Conservation (phyloP, 192 early-diverging fungal genomes). For the Coemansia sp. region DNA sequence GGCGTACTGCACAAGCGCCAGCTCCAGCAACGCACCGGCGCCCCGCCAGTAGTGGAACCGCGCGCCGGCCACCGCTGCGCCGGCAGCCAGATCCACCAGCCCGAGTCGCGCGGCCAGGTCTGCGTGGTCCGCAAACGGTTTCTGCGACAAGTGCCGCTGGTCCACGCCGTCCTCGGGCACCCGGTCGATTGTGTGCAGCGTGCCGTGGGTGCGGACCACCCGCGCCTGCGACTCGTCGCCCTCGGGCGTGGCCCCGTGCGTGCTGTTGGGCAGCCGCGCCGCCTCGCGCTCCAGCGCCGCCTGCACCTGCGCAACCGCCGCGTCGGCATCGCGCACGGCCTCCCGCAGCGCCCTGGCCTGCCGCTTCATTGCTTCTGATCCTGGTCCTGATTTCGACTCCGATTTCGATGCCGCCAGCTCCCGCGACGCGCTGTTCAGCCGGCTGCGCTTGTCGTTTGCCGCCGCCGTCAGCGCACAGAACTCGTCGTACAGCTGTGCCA, state of each 20-base stretch:
- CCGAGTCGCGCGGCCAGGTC: conserved; percentile 65
- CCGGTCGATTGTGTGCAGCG: conserved; percentile 25
- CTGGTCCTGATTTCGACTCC: neutral
- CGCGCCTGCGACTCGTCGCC: conserved; percentile 72
- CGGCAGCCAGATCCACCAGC: conserved; percentile 80
- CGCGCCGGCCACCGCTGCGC: conserved; percentile 75
- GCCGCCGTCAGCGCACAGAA: conserved; percentile 28
- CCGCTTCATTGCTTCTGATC: neutral
- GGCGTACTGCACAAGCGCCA: conserved; percentile 85
- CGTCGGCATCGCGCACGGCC: conserved; percentile 32
- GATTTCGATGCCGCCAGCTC: conserved; percentile 39
- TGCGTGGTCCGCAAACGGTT: conserved; percentile 66
- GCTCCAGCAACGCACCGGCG: conserved; percentile 83
- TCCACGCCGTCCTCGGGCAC: conserved; percentile 22
- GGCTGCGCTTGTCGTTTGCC: conserved; percentile 37
- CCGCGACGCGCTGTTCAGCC: conserved; percentile 54
- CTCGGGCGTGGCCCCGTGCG: conserved; percentile 71
- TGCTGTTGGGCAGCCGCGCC: conserved; percentile 74
- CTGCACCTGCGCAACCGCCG: conserved; percentile 55
- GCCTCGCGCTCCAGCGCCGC: conserved; percentile 62
- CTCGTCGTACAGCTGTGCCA: conserved; percentile 57
- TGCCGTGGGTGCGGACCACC: conserved; percentile 49
- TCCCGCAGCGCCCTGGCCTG: neutral
- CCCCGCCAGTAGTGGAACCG: conserved; percentile 88
- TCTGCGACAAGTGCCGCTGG: conserved; percentile 9